Evolutionary conservation across 495 filamentous ascomycete genomes (phyloP).

Genomic region (Trichocladium antarcticum): DNA sequence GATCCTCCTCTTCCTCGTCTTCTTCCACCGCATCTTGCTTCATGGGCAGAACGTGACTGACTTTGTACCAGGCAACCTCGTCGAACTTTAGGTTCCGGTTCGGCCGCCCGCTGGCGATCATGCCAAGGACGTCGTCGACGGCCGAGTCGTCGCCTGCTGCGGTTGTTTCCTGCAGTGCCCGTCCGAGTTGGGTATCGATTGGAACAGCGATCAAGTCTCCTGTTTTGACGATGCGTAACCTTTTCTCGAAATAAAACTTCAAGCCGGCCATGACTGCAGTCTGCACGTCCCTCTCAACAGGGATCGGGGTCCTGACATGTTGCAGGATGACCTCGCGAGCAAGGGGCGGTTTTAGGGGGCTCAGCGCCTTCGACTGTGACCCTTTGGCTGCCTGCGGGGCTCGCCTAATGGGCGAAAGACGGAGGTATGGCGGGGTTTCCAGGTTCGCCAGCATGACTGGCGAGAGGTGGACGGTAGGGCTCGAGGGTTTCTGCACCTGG

Average conservation of each 20-base stretch:
- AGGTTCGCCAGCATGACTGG: slow-evolving; percentile 81
- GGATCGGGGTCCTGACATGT: slow-evolving; percentile 78
- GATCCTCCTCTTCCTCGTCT: slow-evolving; percentile 43
- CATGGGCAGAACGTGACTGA: slow-evolving; percentile 55
- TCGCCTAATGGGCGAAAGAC: slow-evolving; percentile 53
- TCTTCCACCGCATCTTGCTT: slow-evolving; percentile 44
- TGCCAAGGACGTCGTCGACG: slow-evolving; percentile 51
- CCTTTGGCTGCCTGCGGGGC: slow-evolving; percentile 27
- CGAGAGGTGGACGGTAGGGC: slow-evolving; percentile 63
- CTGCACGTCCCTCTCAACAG: slow-evolving; percentile 73
- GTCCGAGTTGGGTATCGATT: slow-evolving; percentile 70
- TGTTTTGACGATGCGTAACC: slow-evolving; percentile 63
- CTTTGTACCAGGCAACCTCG: slow-evolving; percentile 80
- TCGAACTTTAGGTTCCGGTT: slow-evolving; percentile 32
- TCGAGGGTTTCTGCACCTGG: slow-evolving; percentile 38
- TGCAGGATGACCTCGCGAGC: slow-evolving; percentile 87
- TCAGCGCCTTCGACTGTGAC: slow-evolving; percentile 38
- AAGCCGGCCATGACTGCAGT: slow-evolving; percentile 70
- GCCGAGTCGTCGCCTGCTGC: slow-evolving; percentile 47
- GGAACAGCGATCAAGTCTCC: slow-evolving; percentile 82
- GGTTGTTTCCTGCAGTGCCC: slow-evolving; percentile 55
- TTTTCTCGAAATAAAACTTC: slow-evolving; percentile 74
- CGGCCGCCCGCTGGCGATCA: slow-evolving; percentile 28
- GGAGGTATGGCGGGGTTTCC: slow-evolving; percentile 59
- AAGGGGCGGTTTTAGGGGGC: slow-evolving; percentile 57